phyloP scores from a whole-genome alignment of 305 asterid species.

The Solanum hybrid region DNA sequence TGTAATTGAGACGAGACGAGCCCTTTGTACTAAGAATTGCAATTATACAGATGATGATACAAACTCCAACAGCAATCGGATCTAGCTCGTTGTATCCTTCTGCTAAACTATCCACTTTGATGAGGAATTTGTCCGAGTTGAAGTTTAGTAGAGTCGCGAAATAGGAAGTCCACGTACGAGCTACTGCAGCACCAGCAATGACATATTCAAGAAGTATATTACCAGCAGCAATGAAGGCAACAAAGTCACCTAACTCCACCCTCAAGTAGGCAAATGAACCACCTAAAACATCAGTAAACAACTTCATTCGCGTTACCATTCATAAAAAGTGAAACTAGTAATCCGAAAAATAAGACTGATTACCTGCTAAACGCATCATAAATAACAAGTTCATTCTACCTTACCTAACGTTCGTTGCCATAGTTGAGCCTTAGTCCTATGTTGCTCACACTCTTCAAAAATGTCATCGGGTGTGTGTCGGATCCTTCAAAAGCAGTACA shows the following conservation, averaged over 20 bases:
- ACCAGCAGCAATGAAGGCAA: slow-evolving; percentile 83
- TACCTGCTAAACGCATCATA: neutral
- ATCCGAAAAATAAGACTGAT: neutral
- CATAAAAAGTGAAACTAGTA: neutral
- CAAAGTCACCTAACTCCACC: slow-evolving; percentile 77
- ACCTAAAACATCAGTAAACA: slow-evolving; percentile 23
- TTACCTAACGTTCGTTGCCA: neutral
- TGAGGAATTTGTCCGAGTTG: slow-evolving; percentile 42
- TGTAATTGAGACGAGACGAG: slow-evolving; percentile 65
- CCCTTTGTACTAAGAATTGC: slow-evolving; percentile 70
- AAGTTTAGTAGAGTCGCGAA: slow-evolving; percentile 64
- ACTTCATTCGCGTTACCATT: neutral
- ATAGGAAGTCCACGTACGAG: slow-evolving; percentile 93
- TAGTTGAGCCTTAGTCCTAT: neutral
- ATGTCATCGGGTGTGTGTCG: neutral
- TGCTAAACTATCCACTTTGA: slow-evolving; percentile 26
- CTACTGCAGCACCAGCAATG: slow-evolving; percentile 74
- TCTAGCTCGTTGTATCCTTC: slow-evolving; percentile 52
- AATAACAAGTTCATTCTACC: neutral
- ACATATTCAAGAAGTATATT: slow-evolving; percentile 78
- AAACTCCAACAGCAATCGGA: slow-evolving; percentile 68
- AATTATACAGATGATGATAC: slow-evolving; percentile 31
- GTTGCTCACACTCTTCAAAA: neutral
- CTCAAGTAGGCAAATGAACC: slow-evolving; percentile 83
- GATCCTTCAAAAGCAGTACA: neutral